A percentile compares a stretch with the other conserved stretches of the same genome.
Evolutionary conservation across 805 yeast genomes (phyloP).

Genomic region (Pichia kluyveri): DNA sequence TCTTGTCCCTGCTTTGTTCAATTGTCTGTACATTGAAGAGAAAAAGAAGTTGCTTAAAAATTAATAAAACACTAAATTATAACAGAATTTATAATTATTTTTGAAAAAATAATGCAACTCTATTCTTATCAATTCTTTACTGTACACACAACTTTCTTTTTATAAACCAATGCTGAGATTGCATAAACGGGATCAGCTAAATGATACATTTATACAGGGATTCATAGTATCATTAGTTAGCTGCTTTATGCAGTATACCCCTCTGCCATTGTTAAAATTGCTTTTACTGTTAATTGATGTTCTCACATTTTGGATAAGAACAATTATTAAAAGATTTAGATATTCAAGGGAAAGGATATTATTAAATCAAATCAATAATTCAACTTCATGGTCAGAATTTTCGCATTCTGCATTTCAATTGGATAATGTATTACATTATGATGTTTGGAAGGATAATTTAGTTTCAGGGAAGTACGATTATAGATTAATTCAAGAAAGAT

Average conservation of each 20-base stretch:
- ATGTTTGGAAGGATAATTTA: constrained; percentile 75
- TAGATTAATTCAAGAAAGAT: constrained; percentile 65
- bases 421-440: constrained; percentile 44
- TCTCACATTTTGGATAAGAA: constrained; percentile 31
- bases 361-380: background rate
- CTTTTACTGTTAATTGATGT: constrained; percentile 34
- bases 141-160: no score
- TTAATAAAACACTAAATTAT: no score
- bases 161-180: constrained; percentile 3
- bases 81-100: no score
- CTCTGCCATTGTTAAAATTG: constrained; percentile 21
- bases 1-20: no score
- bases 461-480: constrained; percentile 78
- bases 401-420: constrained; percentile 39
- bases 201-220: constrained; percentile 1
- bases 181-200: constrained; percentile 2
- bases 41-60: background rate
- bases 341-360: constrained; percentile 9
- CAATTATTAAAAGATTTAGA: constrained; percentile 2
- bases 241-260: constrained; percentile 10
- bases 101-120: no score
- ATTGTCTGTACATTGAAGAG: background rate
- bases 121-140: no score
- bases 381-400: constrained; percentile 55
- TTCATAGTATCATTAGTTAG: constrained; percentile 6